Percentiles rank a stretch among this genome's conserved stretches.
Conservation (phyloP, 2,329 filamentous ascomycete species). For the Sporothrix curviconia region DNA sequence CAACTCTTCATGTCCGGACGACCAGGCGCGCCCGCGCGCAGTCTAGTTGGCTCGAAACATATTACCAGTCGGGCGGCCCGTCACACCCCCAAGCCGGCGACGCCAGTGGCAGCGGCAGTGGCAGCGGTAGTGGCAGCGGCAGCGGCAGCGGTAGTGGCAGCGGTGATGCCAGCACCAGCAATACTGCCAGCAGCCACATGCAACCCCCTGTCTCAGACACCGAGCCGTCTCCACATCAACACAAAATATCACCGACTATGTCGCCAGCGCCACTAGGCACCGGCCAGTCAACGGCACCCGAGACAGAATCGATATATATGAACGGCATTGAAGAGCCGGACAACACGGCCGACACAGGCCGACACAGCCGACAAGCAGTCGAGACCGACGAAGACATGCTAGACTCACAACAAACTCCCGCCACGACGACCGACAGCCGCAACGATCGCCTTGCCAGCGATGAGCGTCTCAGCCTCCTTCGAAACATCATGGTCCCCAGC, state of each 20-base stretch:
- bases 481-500: neutral
- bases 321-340: constrained; percentile 5
- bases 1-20: constrained; percentile 38
- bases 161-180: neutral
- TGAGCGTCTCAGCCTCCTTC: neutral
- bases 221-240: neutral
- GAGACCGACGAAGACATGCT: constrained; percentile 23
- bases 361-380: constrained; percentile 24
- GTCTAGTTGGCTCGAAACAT: constrained; percentile 21
- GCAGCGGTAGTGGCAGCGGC: neutral
- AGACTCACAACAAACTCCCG: neutral
- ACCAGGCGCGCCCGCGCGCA: constrained; percentile 27
- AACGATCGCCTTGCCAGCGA: neutral
- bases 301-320: constrained; percentile 16
- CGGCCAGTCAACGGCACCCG: neutral
- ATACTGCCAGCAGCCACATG: constrained; percentile 11
- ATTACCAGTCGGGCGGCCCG: constrained; percentile 10
- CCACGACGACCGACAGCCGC: constrained; percentile 3
- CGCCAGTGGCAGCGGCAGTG: neutral
- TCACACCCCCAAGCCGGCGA: neutral
- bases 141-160: neutral
- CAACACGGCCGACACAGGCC: constrained; percentile 20
- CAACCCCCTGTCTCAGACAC: neutral
- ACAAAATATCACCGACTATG: constrained; percentile 36
- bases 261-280: constrained; percentile 35